Evolutionary conservation across 208 protist species (phyloP), one percentile per base, ranked within the genome.

Genomic region (Trypanosoma caninum): DNA sequence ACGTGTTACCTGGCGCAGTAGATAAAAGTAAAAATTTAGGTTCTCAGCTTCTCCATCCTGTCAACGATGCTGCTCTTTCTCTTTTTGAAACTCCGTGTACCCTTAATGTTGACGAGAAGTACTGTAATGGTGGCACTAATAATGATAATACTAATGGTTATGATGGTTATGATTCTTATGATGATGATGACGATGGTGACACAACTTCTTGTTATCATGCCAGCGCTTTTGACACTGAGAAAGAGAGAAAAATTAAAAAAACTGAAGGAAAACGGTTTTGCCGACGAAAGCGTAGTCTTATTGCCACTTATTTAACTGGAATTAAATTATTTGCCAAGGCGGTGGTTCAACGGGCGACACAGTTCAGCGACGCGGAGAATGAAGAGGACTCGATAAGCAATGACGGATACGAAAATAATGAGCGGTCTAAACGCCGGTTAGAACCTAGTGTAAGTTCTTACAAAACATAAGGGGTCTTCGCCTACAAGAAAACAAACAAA

Each of bases 301-400:
- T 11, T 41, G 14, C 9, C 9, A 51, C 44, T n/a, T 60, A 44
- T 16, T 38, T 76, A n/a, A 13, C 42, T 22, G 65, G 57, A 25
- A 56, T 81, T 20, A 33, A 30, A 2, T 65, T 72, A 14, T 80
- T 87, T 42, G 60, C 76, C n/a, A 42, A 50, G 14, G 73, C 72
- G 8, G 73, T 87, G 46, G 75, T 74, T 34, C 56, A 64, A 18
- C 75, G 80, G 41, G 76, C 77, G 9, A 65, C 78, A 48, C 50
- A 44, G 18, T 82, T 82, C 33, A 58, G 64, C 27, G 73, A 76
- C 48, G 64, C 61, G 25, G 52, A 62, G 34, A 57, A 59, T 30
- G 70, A 76, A 14, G 65, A 47, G 10, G 8, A 7, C 3, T 50
- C 41, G 11, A n/a, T 10, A 27, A 53, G 40, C 31, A 28, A 57